phyloP scores from a whole-genome alignment of 148 eudicot genomes.

The Rhododendron griersonianum region DNA sequence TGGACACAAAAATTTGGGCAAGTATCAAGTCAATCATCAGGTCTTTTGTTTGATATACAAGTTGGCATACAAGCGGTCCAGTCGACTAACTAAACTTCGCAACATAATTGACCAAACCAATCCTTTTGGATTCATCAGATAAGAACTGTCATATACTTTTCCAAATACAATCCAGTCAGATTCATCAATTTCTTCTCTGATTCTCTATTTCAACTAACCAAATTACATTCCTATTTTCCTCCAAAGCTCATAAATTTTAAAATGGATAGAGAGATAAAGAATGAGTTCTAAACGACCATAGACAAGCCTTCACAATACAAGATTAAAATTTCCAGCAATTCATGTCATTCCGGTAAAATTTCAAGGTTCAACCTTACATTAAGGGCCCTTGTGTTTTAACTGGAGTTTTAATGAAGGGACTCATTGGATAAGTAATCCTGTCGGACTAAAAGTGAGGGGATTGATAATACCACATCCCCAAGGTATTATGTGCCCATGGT shows the following conservation, averaged over 20 bases:
- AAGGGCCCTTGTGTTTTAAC: neutral
- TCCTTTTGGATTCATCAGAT: neutral
- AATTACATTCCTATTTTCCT: neutral
- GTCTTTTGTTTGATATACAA: neutral
- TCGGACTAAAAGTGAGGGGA: neutral
- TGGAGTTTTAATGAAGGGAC: neutral
- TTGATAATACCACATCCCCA: neutral
- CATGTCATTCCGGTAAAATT: neutral
- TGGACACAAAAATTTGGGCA: neutral
- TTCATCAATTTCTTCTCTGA: neutral
- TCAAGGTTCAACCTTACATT: constrained; percentile 1
- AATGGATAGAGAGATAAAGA: neutral
- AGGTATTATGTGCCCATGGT: neutral
- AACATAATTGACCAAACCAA: neutral
- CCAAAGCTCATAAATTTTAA: neutral
- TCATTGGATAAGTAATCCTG: neutral
- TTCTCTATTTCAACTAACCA: neutral
- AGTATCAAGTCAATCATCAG: neutral
- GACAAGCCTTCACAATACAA: neutral
- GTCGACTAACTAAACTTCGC: neutral
- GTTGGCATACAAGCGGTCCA: neutral
- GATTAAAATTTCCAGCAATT: neutral
- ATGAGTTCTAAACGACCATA: neutral
- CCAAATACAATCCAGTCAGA: neutral
- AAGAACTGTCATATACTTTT: neutral